Percentiles rank a stretch among this genome's conserved stretches.
phyloP scores from a whole-genome alignment of 345 rosid genomes.

The Arabidopsis suecica region DNA sequence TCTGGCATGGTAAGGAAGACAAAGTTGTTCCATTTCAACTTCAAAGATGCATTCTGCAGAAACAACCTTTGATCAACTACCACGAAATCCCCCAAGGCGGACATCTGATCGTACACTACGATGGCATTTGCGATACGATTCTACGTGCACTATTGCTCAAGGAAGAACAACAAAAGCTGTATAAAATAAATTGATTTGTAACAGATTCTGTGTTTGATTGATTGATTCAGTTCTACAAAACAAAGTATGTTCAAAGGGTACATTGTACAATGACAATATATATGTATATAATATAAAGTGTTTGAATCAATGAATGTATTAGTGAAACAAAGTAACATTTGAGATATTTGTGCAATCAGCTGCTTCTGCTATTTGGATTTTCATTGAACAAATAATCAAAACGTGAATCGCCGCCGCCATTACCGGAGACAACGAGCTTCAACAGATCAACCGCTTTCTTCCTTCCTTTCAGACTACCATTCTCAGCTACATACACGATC shows the following conservation, averaged over 20 bases:
- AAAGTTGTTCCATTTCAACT: constrained; percentile 83
- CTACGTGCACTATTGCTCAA: constrained; percentile 62
- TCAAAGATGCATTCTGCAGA: constrained; percentile 61
- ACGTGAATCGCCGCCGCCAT: constrained; percentile 40
- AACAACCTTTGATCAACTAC: constrained; percentile 75
- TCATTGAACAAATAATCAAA: constrained; percentile 43
- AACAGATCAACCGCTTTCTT: constrained; percentile 64
- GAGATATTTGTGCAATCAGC: not conserved
- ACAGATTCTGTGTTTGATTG: not conserved
- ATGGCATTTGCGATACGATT: constrained; percentile 68
- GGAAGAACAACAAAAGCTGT: constrained; percentile 56
- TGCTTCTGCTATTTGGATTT: constrained; percentile 26
- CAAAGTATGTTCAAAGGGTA: constrained; percentile 37
- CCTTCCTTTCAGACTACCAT: constrained; percentile 70
- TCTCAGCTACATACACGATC: constrained; percentile 61
- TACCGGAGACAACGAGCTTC: constrained; percentile 48
- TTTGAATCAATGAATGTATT: constrained; percentile 22
- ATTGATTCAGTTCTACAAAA: constrained; percentile 21
- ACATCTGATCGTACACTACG: constrained; percentile 78
- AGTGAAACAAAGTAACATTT: not conserved
- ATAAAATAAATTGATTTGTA: constrained; percentile 24
- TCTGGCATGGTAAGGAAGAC: constrained; percentile 88
- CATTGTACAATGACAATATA: constrained; percentile 21
- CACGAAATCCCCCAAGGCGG: constrained; percentile 91
- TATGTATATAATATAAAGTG: constrained; percentile 1